Evolutionary conservation across 2,329 filamentous ascomycete species (phyloP), one percentile per base, ranked within the genome.

Genomic region (Fusarium agapanthi): DNA sequence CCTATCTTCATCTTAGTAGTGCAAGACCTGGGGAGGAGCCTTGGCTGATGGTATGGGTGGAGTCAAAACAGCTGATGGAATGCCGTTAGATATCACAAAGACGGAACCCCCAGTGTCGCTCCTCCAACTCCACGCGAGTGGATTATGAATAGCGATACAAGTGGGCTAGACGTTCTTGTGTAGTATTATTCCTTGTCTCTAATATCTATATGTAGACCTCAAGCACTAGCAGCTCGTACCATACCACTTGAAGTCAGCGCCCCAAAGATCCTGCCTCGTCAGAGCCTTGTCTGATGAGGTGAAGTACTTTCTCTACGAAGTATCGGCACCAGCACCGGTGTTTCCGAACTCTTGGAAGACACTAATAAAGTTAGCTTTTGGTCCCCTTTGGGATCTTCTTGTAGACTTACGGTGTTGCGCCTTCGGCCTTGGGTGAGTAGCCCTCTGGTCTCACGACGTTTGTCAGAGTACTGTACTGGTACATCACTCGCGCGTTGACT

Each of bases 131-230:
- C 26, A 11, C 9, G 20, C 0, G 6, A 22, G 6, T 47, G 1
- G 3, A 22, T 22, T 11, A 11, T 47, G 10, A 6, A 30, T 16
- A 47, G 20, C 0, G 30, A 47, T 14, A 6, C 13, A 16, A 30
- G 1, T 15, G 3, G 3, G 10, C 8, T 15, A 0, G 2, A 10
- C 6, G 5, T 16, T 16, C 20, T 47, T 47, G 13, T 2, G 6
- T 15, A 16, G 2, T 22, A 12, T 2, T 8, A 11, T 6, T 30
- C 14, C 26, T 8, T 30, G 4, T 22, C 6, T 30, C 14, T 47
- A 14, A 30, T 15, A 8, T 22, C 7, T 34, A 22, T 20, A 6
- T 10, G 9, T 6, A 24, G 12, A 50, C 4, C 3, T 8, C 16
- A 6, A 18, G 8, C 6, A 20, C 16, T 50, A 50, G 8, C 24